phyloP scores from a whole-genome alignment of 2,329 filamentous ascomycete species.

The Alternaria sp. region DNA sequence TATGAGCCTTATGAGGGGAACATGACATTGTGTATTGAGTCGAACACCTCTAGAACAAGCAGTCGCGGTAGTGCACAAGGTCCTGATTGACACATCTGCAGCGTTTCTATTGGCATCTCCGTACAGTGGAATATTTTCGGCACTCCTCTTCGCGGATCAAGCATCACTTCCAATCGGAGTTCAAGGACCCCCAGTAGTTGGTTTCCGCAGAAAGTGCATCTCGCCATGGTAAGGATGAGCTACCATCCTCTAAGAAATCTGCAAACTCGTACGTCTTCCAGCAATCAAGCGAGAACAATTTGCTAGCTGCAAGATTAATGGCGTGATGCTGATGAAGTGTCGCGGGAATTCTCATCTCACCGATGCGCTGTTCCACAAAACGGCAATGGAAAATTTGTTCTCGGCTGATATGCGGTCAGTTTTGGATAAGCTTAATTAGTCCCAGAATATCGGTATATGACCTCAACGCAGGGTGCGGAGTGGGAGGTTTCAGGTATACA shows the following conservation, averaged over 20 bases:
- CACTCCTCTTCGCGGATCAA: constrained; percentile 1
- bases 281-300: constrained; percentile 14
- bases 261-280: background rate
- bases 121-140: constrained; percentile 20
- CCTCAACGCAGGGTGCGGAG: constrained; percentile 3
- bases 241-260: constrained; percentile 5
- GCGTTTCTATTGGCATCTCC: constrained; percentile 19
- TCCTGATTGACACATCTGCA: background rate
- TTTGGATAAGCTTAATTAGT: constrained; percentile 11
- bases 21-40: constrained; percentile 21
- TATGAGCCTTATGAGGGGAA: constrained; percentile 19
- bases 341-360: background rate
- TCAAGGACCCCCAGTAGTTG: background rate
- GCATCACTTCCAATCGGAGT: background rate
- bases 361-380: background rate
- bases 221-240: constrained; percentile 6
- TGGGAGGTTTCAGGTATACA: constrained; percentile 11
- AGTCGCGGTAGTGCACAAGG: constrained; percentile 13
- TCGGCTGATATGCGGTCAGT: background rate
- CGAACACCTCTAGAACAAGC: constrained; percentile 18
- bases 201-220: background rate
- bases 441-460: constrained; percentile 10
- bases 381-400: background rate
- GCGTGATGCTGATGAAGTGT: constrained; percentile 10
- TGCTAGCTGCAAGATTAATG: constrained; percentile 15